Base-by-base conservation (phyloP, 495 filamentous ascomycete genomes). In the Aspergillus biplanus region DNA sequence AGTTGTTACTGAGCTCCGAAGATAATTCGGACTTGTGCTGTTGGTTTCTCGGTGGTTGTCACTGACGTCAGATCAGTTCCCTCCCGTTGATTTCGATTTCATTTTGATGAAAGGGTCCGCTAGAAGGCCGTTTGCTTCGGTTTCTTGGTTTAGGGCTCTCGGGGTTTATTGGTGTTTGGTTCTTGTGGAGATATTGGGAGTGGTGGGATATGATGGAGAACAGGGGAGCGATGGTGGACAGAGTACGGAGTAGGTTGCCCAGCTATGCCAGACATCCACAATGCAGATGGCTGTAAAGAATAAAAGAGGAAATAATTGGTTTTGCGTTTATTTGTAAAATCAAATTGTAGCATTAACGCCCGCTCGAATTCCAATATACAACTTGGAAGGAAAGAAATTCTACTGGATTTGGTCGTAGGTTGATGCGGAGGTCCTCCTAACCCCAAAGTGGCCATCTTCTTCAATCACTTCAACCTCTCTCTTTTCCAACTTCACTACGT, bases 401-500 rank as follows among this genome's bases (percentile, higher is more conserved):
- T 27, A 27, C 21, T 27, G 21, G 21, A 27, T 27, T 27, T 27
- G 21, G 21, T 27, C 68, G 61, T 73, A 78, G 18, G 53, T 60
- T 12, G 77, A 77, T 47, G 73, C 73, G 6, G 67, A 65, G 5
- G 76, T 78, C 61, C 70, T 70, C 58, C 65, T 67, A 37, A 89
- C 81, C 56, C 76, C 75, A 69, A 96, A 97, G 2, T 75, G 80
- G 9, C 61, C 74, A 69, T 96, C 92, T 69, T 96, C 92, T 3
- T 81, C 83, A 27, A 86, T 78, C 2, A 81, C 65, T 0, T 85
- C 83, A 18, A 91, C 79, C 1, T 88, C 81, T 58, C 84, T 83
- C 69, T 87, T 87, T 71, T 95, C 89, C 34, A 96, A 69, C 67
- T 85, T 87, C 18, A 87, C 83, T 0, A 97, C 92, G 27, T 86